Percentiles rank a stretch among this genome's conserved stretches.
Conservation (phyloP, 2,329 filamentous ascomycete species). For the Davidsoniella eucalypti region DNA sequence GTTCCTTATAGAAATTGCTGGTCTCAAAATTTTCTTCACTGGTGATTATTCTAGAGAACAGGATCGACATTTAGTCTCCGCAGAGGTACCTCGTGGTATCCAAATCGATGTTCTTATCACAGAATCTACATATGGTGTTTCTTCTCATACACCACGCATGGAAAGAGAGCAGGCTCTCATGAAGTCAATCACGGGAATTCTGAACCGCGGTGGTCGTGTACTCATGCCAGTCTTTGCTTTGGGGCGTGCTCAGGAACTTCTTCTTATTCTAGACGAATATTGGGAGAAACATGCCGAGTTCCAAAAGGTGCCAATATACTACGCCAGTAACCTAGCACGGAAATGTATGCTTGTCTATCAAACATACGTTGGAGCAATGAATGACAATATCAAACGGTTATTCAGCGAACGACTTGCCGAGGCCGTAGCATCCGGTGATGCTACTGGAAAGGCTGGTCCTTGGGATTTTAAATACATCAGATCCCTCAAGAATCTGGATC, state of each 20-base stretch:
- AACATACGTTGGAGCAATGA: slow-evolving; percentile 96
- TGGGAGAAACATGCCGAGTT: slow-evolving; percentile 81
- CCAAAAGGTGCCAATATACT: slow-evolving; percentile 89
- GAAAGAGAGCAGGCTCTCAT: slow-evolving; percentile 88
- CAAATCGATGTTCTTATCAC: slow-evolving; percentile 95
- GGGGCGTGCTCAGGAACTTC: slow-evolving; percentile 79
- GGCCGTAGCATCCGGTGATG: slow-evolving; percentile 64
- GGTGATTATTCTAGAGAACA: slow-evolving; percentile 95
- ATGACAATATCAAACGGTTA: slow-evolving; percentile 95
- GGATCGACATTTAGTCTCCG: slow-evolving; percentile 87
- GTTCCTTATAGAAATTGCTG: slow-evolving; percentile 95
- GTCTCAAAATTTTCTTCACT: slow-evolving; percentile 91
- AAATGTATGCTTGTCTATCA: slow-evolving; percentile 99
- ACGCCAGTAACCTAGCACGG: slow-evolving; percentile 82
- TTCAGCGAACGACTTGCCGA: slow-evolving; percentile 87
- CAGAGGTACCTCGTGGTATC: slow-evolving; percentile 71
- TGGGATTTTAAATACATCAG: slow-evolving; percentile 97
- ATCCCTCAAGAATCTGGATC: slow-evolving; percentile 78
- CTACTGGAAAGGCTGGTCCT: slow-evolving; percentile 60
- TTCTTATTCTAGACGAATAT: slow-evolving; percentile 92
- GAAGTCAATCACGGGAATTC: slow-evolving; percentile 81
- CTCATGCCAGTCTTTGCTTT: slow-evolving; percentile 92
- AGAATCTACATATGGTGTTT: slow-evolving; percentile 92
- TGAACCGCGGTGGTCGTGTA: slow-evolving; percentile 83
- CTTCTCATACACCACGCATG: slow-evolving; percentile 75